Evolutionary conservation across 179 eudicot species (phyloP), one percentile per base, ranked within the genome.

Genomic region (Amaranthus tricolor): DNA sequence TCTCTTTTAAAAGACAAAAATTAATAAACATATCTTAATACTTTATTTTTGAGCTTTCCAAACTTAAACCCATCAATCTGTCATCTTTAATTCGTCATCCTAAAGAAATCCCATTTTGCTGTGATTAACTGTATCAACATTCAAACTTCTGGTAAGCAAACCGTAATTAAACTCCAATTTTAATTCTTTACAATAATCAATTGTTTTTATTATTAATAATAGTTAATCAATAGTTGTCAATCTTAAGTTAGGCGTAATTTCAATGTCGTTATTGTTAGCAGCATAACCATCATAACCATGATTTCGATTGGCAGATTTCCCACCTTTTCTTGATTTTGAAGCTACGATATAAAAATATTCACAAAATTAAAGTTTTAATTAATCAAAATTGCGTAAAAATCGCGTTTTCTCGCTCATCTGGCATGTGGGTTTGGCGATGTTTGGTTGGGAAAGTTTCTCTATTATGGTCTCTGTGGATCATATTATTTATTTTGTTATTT

Each of bases 391-490:
- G 87, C 87, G 83, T 82, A 79, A 80, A 79, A 61, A 15, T 73
- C 77, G 79, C 68, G 73, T 69, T 62, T 79, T 80, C 83, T 74
- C 68, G 78, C 75, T 68, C 62, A 53, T 68, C 52, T 78, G 55
- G 58, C 83, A 71, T 64, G 82, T 76, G 85, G 72, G 78, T 82
- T 84, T 77, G 65, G 81, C 68, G 54, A 66, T 72, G 81, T 78
- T 72, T 79, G 81, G 79, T 78, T 68, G 78, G 50, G 74, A 67
- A 85, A 80, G 63, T 72, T 75, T 75, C 77, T 71, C 43, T 51
- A 44, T 70, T 31, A 31, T 31, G 3, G 40, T 31, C 40, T 31
- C 3, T 56, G 67, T 66, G 16, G 79, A 81, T 74, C 76, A 70
- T 73, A 44, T 6, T 53, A 20, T 62, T 53, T 48, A 69, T 62